A percentile compares a stretch with the other conserved stretches of the same genome.
Evolutionary conservation across 176 grass and related monocot species (phyloP).

Genomic region (Zoysia pacifica): DNA sequence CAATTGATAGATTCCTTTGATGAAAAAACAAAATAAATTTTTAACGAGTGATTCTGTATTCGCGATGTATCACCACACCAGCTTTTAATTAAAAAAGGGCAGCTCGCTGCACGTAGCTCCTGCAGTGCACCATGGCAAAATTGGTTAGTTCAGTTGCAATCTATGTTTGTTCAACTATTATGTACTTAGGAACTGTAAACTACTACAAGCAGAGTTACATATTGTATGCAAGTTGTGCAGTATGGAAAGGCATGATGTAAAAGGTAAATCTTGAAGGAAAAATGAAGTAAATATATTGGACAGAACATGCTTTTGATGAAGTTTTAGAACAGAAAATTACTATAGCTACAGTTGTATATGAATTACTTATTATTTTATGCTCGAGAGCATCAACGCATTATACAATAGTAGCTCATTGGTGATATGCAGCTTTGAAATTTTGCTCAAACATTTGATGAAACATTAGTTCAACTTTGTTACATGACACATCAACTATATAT

Average conservation of each 20-base stretch:
- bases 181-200: background rate
- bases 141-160: background rate
- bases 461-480: background rate
- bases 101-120: too few species aligned
- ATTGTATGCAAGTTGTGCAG: conserved; percentile 4
- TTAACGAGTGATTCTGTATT: background rate
- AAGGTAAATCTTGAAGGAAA: background rate
- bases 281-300: background rate
- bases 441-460: conserved; percentile 7
- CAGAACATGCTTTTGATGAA: background rate
- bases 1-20: background rate
- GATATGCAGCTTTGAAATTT: background rate
- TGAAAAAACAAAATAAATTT: background rate
- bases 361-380: background rate
- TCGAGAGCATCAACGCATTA: background rate
- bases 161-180: background rate
- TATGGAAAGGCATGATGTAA: background rate
- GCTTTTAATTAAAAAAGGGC: background rate
- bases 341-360: conserved; percentile 11
- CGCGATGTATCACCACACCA: background rate
- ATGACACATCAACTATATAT: background rate
- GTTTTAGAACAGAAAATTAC: background rate
- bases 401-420: background rate
- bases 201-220: background rate
- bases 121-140: background rate